Conservation (phyloP, 768 basidiomycete genomes). For the Rhodosporidiobolus sp. region DNA sequence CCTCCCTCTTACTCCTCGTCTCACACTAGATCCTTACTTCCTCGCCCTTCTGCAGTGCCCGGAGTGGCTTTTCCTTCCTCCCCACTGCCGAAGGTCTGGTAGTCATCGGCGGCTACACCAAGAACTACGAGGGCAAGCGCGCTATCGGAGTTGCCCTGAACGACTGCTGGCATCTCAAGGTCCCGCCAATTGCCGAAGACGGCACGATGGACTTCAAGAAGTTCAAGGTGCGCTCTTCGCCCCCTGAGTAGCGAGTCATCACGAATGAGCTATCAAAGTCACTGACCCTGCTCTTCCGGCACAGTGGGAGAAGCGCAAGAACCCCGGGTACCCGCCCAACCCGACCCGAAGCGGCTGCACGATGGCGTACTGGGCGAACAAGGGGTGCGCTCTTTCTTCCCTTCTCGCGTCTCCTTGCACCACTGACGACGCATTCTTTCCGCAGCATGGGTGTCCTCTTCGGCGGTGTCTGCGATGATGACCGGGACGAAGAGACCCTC, state of each 20-base stretch:
- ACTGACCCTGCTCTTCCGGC: neutral
- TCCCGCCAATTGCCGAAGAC: slow-evolving; percentile 40
- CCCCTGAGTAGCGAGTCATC: neutral
- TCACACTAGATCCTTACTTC: slow-evolving; percentile 41
- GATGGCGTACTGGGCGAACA: slow-evolving; percentile 75
- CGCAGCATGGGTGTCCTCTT: slow-evolving; percentile 68
- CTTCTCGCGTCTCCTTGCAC: neutral
- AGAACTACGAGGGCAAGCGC: slow-evolving; percentile 86
- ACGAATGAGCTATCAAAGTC: neutral
- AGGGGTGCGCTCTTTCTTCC: neutral
- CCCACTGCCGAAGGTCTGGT: slow-evolving; percentile 72
- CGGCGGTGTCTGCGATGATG: slow-evolving; percentile 85
- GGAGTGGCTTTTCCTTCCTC: slow-evolving; percentile 74
- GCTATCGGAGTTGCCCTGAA: slow-evolving; percentile 82
- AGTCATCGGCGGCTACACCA: slow-evolving; percentile 84
- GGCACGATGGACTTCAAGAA: slow-evolving; percentile 53
- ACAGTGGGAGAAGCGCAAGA: slow-evolving; percentile 78
- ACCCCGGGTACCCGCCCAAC: slow-evolving; percentile 65
- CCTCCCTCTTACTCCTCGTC: neutral
- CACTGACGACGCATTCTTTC: neutral
- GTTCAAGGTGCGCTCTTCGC: slow-evolving; percentile 53
- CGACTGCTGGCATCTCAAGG: slow-evolving; percentile 79
- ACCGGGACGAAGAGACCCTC: slow-evolving; percentile 74
- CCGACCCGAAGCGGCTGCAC: slow-evolving; percentile 60
- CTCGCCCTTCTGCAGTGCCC: slow-evolving; percentile 41